Percentiles rank a stretch among this genome's conserved stretches.
Conservation (phyloP, 2,329 filamentous ascomycete genomes). For the Colletotrichum horii region DNA sequence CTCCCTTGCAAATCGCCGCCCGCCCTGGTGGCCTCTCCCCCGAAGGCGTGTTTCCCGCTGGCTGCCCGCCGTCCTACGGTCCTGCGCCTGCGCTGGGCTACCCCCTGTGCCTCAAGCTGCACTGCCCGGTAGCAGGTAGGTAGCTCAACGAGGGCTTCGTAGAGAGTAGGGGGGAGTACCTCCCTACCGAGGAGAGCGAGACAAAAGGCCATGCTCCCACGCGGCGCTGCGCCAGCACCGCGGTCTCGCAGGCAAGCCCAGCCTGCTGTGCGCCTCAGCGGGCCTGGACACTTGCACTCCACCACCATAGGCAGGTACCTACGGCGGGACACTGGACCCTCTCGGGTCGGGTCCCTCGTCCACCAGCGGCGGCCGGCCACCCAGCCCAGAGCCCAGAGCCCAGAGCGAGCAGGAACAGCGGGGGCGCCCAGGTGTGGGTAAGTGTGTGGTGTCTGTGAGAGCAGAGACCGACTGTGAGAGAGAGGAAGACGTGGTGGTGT, state of each 20-base stretch:
- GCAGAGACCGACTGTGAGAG: background rate
- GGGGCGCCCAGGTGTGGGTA: background rate
- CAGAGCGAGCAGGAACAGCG: constrained; percentile 1
- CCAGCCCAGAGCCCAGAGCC: background rate
- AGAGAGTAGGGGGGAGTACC: no score
- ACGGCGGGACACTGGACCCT: background rate
- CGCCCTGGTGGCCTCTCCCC: background rate
- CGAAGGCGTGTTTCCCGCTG: background rate
- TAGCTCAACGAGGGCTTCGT: background rate
- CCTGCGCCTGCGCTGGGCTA: background rate
- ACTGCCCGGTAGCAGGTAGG: constrained; percentile 2
- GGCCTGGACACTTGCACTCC: background rate
- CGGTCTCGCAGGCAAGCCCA: background rate
- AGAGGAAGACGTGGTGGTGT: background rate
- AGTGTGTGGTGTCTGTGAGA: background rate
- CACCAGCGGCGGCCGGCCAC: background rate
- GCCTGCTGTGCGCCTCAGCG: background rate
- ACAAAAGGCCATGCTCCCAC: background rate
- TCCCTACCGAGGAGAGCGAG: background rate
- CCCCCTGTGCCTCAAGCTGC: constrained; percentile 13
- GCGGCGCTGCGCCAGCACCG: background rate
- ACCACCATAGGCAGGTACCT: background rate
- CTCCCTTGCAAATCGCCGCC: background rate
- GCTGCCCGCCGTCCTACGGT: background rate
- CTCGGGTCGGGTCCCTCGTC: background rate